Evolutionary conservation across 805 yeast species (phyloP).

Genomic region (Yarrowia sp.): DNA sequence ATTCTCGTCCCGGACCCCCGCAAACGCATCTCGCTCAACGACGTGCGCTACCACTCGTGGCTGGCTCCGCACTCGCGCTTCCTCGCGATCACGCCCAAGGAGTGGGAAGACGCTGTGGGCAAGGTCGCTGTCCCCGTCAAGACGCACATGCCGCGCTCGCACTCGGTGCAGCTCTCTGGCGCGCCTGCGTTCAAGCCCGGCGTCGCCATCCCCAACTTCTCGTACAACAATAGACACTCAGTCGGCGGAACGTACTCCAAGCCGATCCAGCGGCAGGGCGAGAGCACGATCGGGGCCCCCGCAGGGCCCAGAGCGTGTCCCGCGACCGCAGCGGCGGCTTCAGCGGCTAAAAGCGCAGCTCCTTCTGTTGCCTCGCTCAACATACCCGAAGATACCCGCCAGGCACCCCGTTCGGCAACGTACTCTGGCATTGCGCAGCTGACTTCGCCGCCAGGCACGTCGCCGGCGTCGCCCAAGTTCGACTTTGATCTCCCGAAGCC

Average conservation of each 20-base stretch:
- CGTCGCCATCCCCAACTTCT: constrained; percentile 17
- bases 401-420: constrained; percentile 7
- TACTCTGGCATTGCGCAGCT: constrained; percentile 5
- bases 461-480: constrained; percentile 4
- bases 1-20: constrained; percentile 80
- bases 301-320: background rate
- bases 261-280: constrained; percentile 18
- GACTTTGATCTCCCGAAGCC: constrained; percentile 12
- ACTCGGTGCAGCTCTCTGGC: constrained; percentile 33
- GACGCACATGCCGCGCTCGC: constrained; percentile 31
- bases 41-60: constrained; percentile 84
- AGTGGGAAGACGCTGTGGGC: constrained; percentile 66
- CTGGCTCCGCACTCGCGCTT: constrained; percentile 77
- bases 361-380: constrained; percentile 2
- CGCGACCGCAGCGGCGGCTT: background rate
- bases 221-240: constrained; percentile 20
- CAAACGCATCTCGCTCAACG: constrained; percentile 64
- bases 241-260: constrained; percentile 11
- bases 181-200: background rate
- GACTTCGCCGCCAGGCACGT: background rate
- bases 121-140: constrained; percentile 8
- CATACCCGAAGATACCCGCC: constrained; percentile 17
- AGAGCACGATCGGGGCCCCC: background rate
- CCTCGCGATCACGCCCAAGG: constrained; percentile 78
- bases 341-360: too few relatives aligned